Evolutionary conservation across 805 yeast genomes (phyloP).

Genomic region (Starmerella kuoi): DNA sequence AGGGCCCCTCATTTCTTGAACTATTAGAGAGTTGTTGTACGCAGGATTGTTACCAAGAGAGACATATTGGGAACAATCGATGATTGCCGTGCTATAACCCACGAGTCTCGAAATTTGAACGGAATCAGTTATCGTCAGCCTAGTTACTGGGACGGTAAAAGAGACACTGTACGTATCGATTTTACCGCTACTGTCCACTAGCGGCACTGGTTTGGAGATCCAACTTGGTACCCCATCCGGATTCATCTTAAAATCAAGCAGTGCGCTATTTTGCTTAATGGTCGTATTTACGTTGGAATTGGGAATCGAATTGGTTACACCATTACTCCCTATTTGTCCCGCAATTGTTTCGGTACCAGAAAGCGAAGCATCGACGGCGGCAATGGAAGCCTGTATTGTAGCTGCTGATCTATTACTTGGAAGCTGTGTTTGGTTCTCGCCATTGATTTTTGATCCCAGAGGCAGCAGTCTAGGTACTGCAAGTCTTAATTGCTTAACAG

Average conservation of each 20-base stretch:
- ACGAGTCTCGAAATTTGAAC: conserved; percentile 10
- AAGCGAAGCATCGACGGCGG: conserved; percentile 5
- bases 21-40: neutral
- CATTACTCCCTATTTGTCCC: neutral
- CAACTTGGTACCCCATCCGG: conserved; percentile 7
- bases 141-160: conserved; percentile 7
- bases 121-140: conserved; percentile 1
- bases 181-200: neutral
- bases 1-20: conserved; percentile 1
- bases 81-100: conserved; percentile 19
- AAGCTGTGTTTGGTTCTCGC: neutral
- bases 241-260: neutral
- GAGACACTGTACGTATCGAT: conserved; percentile 14
- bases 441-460: conserved; percentile 2
- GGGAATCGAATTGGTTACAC: neutral
- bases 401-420: neutral
- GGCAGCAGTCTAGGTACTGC: conserved; percentile 8
- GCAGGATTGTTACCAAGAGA: conserved; percentile 2
- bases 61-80: conserved; percentile 13
- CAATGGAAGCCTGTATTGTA: conserved; percentile 1
- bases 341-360: neutral
- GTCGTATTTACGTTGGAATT: too few species aligned
- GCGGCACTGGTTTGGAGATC: conserved; percentile 12
- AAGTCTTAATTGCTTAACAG: neutral
- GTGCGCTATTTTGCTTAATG: neutral